These are phyloP conservation scores for Cadophora sp. DNA, from an alignment of 2,329 filamentous ascomycete species.

Conservation along the genomic window DNA sequence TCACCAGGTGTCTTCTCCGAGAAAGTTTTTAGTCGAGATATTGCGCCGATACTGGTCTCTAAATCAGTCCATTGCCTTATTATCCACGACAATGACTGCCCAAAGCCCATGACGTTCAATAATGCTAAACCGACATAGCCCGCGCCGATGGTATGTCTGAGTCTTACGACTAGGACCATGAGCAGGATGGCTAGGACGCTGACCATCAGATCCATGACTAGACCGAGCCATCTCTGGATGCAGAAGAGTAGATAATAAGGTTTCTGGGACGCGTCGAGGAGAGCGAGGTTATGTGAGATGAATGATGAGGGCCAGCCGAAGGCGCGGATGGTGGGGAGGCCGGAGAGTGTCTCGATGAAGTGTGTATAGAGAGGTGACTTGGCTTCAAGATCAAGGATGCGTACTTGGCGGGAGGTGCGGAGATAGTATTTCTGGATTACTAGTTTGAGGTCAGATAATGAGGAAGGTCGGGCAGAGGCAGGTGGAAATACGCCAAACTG, in stretches of 20 bases:
- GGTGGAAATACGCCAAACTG: conserved; percentile 30
- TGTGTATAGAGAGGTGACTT: conserved; percentile 54
- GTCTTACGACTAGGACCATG: conserved; percentile 44
- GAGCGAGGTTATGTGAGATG: conserved; percentile 50
- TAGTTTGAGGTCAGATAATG: not conserved
- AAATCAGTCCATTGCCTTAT: conserved; percentile 38
- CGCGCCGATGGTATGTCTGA: conserved; percentile 38
- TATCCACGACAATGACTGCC: conserved; percentile 29
- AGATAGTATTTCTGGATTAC: conserved; percentile 52
- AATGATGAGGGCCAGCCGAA: conserved; percentile 50
- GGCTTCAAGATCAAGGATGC: conserved; percentile 54
- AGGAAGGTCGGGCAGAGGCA: not conserved
- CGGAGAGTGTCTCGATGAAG: conserved; percentile 54
- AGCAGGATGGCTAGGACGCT: conserved; percentile 42
- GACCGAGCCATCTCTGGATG: conserved; percentile 61
- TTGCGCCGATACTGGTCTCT: conserved; percentile 40
- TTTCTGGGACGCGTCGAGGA: conserved; percentile 60
- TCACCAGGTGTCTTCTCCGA: conserved; percentile 25
- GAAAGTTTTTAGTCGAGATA: conserved; percentile 34
- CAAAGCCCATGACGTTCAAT: conserved; percentile 41
- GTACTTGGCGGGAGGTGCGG: conserved; percentile 56
- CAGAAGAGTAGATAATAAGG: conserved; percentile 63
- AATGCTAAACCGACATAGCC: conserved; percentile 44
- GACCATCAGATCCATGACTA: conserved; percentile 44
- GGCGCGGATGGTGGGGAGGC: conserved; percentile 51